Conservation (phyloP, 768 basidiomycete species). For the Russula dissimulans region DNA sequence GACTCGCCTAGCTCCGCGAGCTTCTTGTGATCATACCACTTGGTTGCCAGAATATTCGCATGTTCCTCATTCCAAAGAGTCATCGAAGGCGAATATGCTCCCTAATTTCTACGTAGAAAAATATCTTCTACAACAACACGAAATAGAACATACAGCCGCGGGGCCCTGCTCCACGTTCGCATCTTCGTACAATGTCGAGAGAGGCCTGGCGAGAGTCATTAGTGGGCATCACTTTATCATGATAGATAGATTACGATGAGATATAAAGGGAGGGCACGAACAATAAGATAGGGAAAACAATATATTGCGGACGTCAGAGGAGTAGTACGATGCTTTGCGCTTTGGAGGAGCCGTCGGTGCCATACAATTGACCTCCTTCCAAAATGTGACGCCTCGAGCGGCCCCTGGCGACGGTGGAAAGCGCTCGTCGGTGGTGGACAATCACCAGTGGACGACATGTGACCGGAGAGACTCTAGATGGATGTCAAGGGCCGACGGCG, state of each 20-base stretch:
- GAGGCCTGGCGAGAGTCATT: not conserved
- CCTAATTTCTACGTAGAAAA: not conserved
- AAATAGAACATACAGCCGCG: not conserved
- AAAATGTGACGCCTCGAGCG: not conserved
- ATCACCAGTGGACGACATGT: too few species aligned
- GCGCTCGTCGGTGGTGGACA: too few species aligned
- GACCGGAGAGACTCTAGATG: too few species aligned
- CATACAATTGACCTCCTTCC: not conserved
- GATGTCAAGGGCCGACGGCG: too few species aligned
- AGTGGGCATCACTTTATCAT: not conserved
- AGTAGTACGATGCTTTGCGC: not conserved
- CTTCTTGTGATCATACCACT: conserved; percentile 3
- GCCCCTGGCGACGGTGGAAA: not conserved
- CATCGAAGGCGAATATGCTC: not conserved
- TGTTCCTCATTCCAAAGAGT: not conserved
- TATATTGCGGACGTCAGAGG: not conserved
- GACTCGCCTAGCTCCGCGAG: not conserved
- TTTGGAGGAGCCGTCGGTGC: not conserved
- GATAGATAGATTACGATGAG: not conserved
- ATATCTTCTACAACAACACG: not conserved
- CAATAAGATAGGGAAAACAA: conserved; percentile 7
- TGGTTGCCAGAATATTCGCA: not conserved
- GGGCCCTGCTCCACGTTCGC: not conserved
- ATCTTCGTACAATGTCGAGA: not conserved
- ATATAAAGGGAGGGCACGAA: conserved; percentile 1